Evolutionary conservation across 768 basidiomycete species (phyloP), one percentile per base, ranked within the genome.

Genomic region (Termitomyces sp.): DNA sequence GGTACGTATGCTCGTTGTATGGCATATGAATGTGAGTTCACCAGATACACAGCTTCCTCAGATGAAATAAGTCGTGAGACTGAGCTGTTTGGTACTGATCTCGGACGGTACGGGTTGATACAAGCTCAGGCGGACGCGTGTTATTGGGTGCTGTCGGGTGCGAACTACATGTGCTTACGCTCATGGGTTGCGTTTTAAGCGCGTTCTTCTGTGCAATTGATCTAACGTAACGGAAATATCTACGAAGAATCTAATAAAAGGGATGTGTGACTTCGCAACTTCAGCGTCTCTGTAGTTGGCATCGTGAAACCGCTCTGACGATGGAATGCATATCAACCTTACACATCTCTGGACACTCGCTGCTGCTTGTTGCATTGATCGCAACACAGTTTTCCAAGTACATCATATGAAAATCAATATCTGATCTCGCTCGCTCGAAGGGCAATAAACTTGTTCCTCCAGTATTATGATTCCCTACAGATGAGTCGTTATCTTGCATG

Each of bases 61-160:
- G 97, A 98, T 79, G 98, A 98, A 73, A 89, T 99, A 58, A 88
- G 95, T 59, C 88, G 97, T 54, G 97, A 98, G 75, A 94, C 98
- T 73, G 94, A 95, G 67, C 75, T 97, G 73, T 98, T 99, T 66
- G 97, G 97, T 15, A 78, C 82, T 48, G 85, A 98, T 70, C 97
- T 99, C 61, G 88, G 91, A 62, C 75, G 79, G 30, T 94, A 81
- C 67, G 77, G 77, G 61, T 41, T 4, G n/a, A 18, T n/a, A 6
- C 7, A 42, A 20, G n/a, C 41, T 42, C 41, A 9, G 41, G 41
- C n/a, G n/a, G 41, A 42, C 18, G 18, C n/a, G 8, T n/a, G 41
- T 3, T 42, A 13, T 37, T 41, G 18, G 18, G 5, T 39, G 16
- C 37, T 39, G 37, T 15, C 16, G 15, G 15, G 16, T 18, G 16